Base-by-base conservation (phyloP, 179 eudicot genomes). In the Camellia oleifera region DNA sequence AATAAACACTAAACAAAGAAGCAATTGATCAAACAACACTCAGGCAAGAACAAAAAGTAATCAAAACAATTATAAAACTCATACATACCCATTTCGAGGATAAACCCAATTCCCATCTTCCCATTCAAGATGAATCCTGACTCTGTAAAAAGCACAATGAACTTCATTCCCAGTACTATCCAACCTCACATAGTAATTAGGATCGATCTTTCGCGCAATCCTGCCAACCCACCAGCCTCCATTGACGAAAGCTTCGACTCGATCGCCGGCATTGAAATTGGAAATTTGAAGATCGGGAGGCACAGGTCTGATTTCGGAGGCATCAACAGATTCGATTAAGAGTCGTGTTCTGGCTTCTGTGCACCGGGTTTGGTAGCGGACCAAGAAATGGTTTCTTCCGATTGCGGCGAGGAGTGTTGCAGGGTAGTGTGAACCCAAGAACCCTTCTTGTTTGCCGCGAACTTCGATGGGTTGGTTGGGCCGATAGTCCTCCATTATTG, bases 401-500 rank as follows among this genome's bases (percentile, higher is more conserved):
- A 80, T 76, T n/a, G 82, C 78, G 8, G 82, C 82, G n/a, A 80
- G 82, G 46, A 80, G 57, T 2, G 48, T 73, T 11, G 78, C 82
- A 7, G 82, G 73, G 45, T 62, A 66, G 57, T 72, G 74, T 0
- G 78, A 66, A 40, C 14, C 64, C 54, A 42, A 15, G 18, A 5
- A 13, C 0, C 66, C 74, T n/a, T 74, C 53, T 20, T 53, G 32
- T 15, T 52, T 80, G 20, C 64, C 20, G 73, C 5, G 17, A 9
- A 80, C 32, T 74, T 80, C 73, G 8, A 80, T 73, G 65, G 56
- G 13, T 74, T 74, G 64, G 48, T 56, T 56, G 77, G 32, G 65
- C 20, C 65, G 65, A 1, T 54, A 73, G 40, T 32, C 40, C n/a
- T 3, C 62, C 76, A 73, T 73, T 7, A 20, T 32, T 73, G 18